A percentile compares a stretch with the other conserved stretches of the same genome.
Evolutionary conservation across 1,139 yeast species (phyloP).

Genomic region (Yamadazyma dendronema): DNA sequence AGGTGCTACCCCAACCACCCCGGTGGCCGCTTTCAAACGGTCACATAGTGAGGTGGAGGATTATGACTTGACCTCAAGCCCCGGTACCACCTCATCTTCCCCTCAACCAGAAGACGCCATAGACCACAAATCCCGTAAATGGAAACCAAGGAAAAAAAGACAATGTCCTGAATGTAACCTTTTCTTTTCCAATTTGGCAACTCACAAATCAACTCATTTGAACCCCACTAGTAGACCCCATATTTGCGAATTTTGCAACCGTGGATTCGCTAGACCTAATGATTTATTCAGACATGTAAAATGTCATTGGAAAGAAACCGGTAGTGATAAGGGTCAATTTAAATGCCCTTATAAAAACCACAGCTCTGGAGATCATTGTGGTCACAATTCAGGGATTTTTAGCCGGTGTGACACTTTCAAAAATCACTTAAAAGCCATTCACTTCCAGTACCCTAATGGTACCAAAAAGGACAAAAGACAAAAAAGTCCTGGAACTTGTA

Average conservation of each 20-base stretch:
- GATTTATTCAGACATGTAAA: slow-evolving; percentile 82
- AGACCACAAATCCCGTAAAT: slow-evolving; percentile 18
- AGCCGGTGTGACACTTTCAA: slow-evolving; percentile 89
- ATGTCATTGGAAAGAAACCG: slow-evolving; percentile 74
- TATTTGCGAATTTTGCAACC: slow-evolving; percentile 69
- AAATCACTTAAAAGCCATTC: slow-evolving; percentile 86
- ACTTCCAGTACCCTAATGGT: slow-evolving; percentile 85
- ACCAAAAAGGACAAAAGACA: slow-evolving; percentile 76
- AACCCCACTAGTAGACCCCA: slow-evolving; percentile 76
- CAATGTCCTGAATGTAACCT: slow-evolving; percentile 82
- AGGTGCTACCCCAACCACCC: slow-evolving; percentile 1
- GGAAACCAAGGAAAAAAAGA: slow-evolving; percentile 68
- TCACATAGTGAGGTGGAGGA: no score
- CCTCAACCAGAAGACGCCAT: background rate
- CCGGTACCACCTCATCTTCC: background rate
- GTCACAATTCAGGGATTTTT: slow-evolving; percentile 83
- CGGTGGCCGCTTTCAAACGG: no score
- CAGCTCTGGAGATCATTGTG: slow-evolving; percentile 39
- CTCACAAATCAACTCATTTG: slow-evolving; percentile 81
- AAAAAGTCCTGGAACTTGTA: slow-evolving; percentile 69
- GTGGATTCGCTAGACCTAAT: slow-evolving; percentile 88
- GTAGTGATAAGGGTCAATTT: slow-evolving; percentile 48
- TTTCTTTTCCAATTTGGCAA: slow-evolving; percentile 75
- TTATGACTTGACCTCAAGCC: no score
- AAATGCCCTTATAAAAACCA: slow-evolving; percentile 43